Evolutionary conservation across 345 rosid species (phyloP).

Genomic region (Linum lewisii): DNA sequence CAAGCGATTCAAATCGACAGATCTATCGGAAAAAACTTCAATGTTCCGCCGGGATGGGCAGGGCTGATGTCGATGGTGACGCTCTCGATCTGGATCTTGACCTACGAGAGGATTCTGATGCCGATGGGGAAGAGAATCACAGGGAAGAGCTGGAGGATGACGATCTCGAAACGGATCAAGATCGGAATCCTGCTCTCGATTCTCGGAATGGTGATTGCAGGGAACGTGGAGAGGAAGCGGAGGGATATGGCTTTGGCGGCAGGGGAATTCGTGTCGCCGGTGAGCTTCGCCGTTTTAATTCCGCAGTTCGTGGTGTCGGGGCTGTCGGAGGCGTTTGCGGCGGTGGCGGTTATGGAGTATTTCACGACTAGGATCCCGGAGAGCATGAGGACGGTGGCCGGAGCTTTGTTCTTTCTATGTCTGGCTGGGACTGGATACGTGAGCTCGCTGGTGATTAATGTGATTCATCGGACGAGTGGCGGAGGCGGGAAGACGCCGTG

Average conservation of each 20-base stretch:
- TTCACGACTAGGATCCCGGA: conserved; percentile 53
- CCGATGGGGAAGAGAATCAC: conserved; percentile 34
- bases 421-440: conserved; percentile 31
- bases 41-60: conserved; percentile 46
- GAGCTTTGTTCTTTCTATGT: conserved; percentile 37
- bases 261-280: conserved; percentile 22
- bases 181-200: conserved; percentile 39
- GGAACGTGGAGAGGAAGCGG: conserved; percentile 36
- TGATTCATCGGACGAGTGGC: conserved; percentile 33
- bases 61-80: conserved; percentile 35
- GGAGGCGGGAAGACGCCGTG: conserved; percentile 35
- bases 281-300: conserved; percentile 44
- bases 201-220: conserved; percentile 40
- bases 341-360: conserved; percentile 53
- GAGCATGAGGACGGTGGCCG: conserved; percentile 52
- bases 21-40: conserved; percentile 46
- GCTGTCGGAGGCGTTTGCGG: conserved; percentile 45
- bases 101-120: conserved; percentile 45
- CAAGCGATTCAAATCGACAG: conserved; percentile 54
- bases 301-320: conserved; percentile 59
- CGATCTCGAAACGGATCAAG: conserved; percentile 50
- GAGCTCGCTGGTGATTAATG: conserved; percentile 24
- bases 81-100: conserved; percentile 46
- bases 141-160: conserved; percentile 34
- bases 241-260: conserved; percentile 18